A percentile compares a stretch with the other conserved stretches of the same genome.
phyloP scores from a whole-genome alignment of 768 basidiomycete species.

The Amanita subjunquillea region DNA sequence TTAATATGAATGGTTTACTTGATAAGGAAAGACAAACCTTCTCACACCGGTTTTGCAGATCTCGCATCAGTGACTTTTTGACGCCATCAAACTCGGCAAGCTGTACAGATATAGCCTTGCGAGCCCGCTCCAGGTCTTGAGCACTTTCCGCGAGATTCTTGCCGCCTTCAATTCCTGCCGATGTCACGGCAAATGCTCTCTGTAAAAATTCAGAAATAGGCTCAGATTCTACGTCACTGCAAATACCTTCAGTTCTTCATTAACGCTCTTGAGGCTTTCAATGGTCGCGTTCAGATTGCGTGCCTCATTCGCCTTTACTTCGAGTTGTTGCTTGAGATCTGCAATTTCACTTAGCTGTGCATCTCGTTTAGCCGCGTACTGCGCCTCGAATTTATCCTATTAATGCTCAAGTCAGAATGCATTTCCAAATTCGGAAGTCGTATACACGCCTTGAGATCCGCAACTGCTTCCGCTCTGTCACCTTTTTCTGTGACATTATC shows the following conservation, averaged over 20 bases:
- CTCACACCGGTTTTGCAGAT: slow-evolving; percentile 98
- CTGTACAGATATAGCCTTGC: slow-evolving; percentile 96
- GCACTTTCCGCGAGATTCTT: slow-evolving; percentile 96
- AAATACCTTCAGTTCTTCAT: slow-evolving; percentile 93
- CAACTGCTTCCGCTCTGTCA: slow-evolving; percentile 34
- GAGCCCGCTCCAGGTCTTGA: slow-evolving; percentile 91
- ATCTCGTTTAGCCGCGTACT: slow-evolving; percentile 89
- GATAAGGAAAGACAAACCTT: slow-evolving; percentile 47
- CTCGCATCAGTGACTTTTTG: slow-evolving; percentile 97
- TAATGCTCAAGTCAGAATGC: slow-evolving; percentile 9
- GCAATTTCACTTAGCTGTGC: slow-evolving; percentile 75
- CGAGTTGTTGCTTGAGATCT: slow-evolving; percentile 86
- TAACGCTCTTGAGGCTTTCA: slow-evolving; percentile 90
- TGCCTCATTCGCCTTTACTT: slow-evolving; percentile 74
- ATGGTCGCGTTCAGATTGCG: slow-evolving; percentile 76
- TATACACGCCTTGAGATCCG: slow-evolving; percentile 74
- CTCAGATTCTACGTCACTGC: background rate
- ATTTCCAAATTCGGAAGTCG: slow-evolving; percentile 6
- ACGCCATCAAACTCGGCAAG: slow-evolving; percentile 97
- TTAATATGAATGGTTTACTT: slow-evolving; percentile 10
- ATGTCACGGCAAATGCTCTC: slow-evolving; percentile 96
- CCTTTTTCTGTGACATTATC: slow-evolving; percentile 53
- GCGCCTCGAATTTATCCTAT: slow-evolving; percentile 88
- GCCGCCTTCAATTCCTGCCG: slow-evolving; percentile 93
- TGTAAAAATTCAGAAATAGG: slow-evolving; percentile 19